Base-by-base conservation (phyloP, 345 rosid species). In the Aquilaria malaccensis region DNA sequence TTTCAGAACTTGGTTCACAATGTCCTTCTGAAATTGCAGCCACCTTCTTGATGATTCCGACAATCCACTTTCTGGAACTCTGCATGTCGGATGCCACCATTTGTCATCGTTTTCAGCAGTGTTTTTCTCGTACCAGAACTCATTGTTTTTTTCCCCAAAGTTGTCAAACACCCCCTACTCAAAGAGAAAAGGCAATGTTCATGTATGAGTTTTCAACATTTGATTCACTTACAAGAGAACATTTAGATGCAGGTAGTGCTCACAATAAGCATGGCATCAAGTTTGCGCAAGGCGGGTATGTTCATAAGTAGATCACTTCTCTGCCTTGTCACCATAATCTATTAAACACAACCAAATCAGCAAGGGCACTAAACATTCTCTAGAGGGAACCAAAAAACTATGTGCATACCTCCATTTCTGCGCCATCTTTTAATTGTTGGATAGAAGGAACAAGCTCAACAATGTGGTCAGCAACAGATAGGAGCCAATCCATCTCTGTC, bases 41-140 rank as follows among this genome's bases (percentile, higher is more conserved):
- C 87, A 83, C 77, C 78, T 86, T 59, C 87, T 61, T 0, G 87
- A 77, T 6, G 58, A 22, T 9, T 85, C 93, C 1, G 99, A 85
- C 43, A 94, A 69, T 13, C 99, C 99, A 0, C 77, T 59, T 1
- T 72, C 65, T 2, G 97, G 93, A 57, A 94, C 97, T 70, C 85
- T 90, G 52, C 76, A 96, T 0, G 79, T 72, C 12, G 99, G 99
- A 31, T 88, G 80, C 99, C 99, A 94, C 99, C 99, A 90, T 65
- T 88, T 86, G 52, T 86, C 96, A 29, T 77, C 90, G 45, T 83
- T 64, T 59, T 95, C 76, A 2, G 63, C 72, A 15, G 67, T 69
- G 10, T 77, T 88, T 65, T 81, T 79, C 50, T 84, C 88, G 65
- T 94, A 94, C 92, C 90, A 88, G 79, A 94, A 94, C 33, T 94